A percentile compares a stretch with the other conserved stretches of the same genome.
Conservation (phyloP, 2,329 filamentous ascomycete genomes). For the Pestalotiopsis sp. region DNA sequence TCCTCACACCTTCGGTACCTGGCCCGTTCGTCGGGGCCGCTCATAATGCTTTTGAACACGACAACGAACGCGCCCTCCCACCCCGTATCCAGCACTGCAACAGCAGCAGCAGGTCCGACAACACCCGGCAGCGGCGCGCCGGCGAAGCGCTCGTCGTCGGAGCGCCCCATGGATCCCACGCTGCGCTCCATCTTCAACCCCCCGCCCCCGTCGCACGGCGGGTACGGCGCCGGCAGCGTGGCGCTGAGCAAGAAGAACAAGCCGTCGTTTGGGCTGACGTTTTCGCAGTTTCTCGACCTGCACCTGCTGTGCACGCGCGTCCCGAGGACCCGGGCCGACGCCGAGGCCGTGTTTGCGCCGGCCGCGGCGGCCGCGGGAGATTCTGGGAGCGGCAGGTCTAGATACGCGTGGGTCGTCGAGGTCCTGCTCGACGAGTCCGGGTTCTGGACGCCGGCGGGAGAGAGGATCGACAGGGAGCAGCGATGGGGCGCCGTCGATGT, state of each 20-base stretch:
- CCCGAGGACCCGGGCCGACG: conserved; percentile 43
- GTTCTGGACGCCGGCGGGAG: conserved; percentile 36
- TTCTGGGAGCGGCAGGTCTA: conserved; percentile 18
- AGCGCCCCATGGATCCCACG: conserved; percentile 41
- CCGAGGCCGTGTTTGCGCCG: conserved; percentile 34
- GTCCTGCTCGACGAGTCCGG: conserved; percentile 55
- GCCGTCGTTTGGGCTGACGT: conserved; percentile 57
- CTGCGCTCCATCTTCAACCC: conserved; percentile 55
- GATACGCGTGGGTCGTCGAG: conserved; percentile 49
- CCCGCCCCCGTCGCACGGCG: conserved; percentile 23
- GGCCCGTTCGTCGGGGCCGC: conserved; percentile 44
- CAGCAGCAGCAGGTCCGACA: neutral
- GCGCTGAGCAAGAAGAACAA: conserved; percentile 39
- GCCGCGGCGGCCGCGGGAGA: neutral
- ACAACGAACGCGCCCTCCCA: neutral
- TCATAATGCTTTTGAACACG: conserved; percentile 58
- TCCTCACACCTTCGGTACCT: conserved; percentile 49
- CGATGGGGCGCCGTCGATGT: conserved; percentile 55
- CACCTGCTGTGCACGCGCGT: conserved; percentile 55
- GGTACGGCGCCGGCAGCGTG: neutral
- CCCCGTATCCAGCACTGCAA: neutral
- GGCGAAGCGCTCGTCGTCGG: conserved; percentile 11
- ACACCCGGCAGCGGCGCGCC: conserved; percentile 6
- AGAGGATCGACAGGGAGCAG: conserved; percentile 47
- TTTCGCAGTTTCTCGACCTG: conserved; percentile 56